Conservation (phyloP, 2,329 filamentous ascomycete species). For the Phaeosphaeria sp. region DNA sequence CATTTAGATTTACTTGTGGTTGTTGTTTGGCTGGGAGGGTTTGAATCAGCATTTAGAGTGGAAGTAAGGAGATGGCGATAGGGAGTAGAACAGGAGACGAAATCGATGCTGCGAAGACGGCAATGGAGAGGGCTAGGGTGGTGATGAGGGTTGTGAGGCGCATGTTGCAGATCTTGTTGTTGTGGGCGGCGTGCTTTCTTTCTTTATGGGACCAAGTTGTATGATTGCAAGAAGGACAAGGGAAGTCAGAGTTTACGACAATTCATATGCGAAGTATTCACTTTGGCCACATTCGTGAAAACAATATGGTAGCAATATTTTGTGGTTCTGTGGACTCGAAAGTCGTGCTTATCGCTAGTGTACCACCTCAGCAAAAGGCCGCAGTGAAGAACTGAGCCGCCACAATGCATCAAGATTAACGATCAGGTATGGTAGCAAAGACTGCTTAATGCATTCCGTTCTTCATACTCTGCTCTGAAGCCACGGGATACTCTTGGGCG, state of each 20-base stretch:
- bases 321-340: background rate
- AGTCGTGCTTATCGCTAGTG: background rate
- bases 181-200: too few relatives aligned
- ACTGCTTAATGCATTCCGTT: too few relatives aligned
- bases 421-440: too few relatives aligned
- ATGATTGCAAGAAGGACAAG: background rate
- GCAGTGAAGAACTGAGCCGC: too few relatives aligned
- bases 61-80: background rate
- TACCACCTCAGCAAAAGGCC: background rate
- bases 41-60: background rate
- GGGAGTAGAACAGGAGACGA: background rate
- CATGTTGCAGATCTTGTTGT: conserved; percentile 24
- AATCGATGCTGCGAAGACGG: conserved; percentile 34
- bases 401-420: too few relatives aligned
- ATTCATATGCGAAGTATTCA: too few relatives aligned
- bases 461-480: too few relatives aligned
- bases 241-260: too few relatives aligned
- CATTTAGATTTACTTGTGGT: conserved; percentile 21
- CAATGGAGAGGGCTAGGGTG: conserved; percentile 32
- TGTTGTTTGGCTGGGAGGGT: conserved; percentile 3
- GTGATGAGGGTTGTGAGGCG: conserved; percentile 34
- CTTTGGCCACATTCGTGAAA: background rate
- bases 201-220: background rate
- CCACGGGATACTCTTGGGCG: too few relatives aligned
- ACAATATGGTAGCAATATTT: background rate